Conservation (phyloP, 352 stramenopile species). For the Globisporangium sylvaticum region DNA sequence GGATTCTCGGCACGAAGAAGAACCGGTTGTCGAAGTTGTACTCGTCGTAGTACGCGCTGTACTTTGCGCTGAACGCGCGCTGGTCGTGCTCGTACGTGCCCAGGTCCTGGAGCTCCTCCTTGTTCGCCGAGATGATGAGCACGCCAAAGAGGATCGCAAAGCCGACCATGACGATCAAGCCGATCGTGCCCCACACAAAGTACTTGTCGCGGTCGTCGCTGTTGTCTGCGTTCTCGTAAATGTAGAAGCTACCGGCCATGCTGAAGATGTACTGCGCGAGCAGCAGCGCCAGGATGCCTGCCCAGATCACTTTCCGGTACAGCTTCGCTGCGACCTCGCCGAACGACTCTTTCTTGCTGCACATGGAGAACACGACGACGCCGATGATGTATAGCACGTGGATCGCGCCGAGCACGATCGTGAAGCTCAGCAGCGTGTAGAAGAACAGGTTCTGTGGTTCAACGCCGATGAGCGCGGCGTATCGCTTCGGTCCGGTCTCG, state of each 20-base stretch:
- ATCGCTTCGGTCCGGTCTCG: slow-evolving; percentile 62
- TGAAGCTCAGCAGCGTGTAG: slow-evolving; percentile 71
- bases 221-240: slow-evolving; percentile 41
- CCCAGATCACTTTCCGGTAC: slow-evolving; percentile 84
- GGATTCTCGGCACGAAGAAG: slow-evolving; percentile 81
- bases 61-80: slow-evolving; percentile 74
- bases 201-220: slow-evolving; percentile 26
- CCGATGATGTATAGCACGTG: slow-evolving; percentile 64
- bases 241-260: slow-evolving; percentile 77
- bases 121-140: slow-evolving; percentile 59
- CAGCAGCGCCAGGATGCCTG: slow-evolving; percentile 59
- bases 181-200: slow-evolving; percentile 40
- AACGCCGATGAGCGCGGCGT: slow-evolving; percentile 65
- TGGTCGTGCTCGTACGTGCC: slow-evolving; percentile 76
- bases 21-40: slow-evolving; percentile 89
- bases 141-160: slow-evolving; percentile 66
- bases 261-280: slow-evolving; percentile 85
- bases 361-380: slow-evolving; percentile 37
- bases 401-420: slow-evolving; percentile 47
- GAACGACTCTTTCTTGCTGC: slow-evolving; percentile 64
- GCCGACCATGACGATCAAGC: slow-evolving; percentile 43
- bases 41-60: slow-evolving; percentile 86
- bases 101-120: slow-evolving; percentile 67
- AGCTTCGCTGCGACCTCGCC: slow-evolving; percentile 48
- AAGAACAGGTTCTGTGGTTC: slow-evolving; percentile 70